Evolutionary conservation across 345 rosid genomes (phyloP), one percentile per base, ranked within the genome.

Genomic region (Gossypium herbaceum): DNA sequence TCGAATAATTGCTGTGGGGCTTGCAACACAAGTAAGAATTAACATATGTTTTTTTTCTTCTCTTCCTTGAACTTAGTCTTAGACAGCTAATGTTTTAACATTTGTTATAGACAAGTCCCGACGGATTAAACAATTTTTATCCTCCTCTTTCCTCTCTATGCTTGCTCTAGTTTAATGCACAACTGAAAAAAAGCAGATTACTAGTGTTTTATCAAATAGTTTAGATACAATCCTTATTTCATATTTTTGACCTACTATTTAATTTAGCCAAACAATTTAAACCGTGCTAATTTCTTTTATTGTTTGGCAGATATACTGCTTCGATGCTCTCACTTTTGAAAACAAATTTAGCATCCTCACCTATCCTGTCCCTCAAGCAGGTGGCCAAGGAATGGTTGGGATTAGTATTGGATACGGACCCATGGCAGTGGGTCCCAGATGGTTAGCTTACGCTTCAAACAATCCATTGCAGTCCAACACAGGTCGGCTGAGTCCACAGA

Each of bases 401-500:
- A 83, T 90, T 72, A 90, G 89, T 82, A 74, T 91, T 34, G 99
- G 99, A 50, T 92, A 91, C 76, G 99, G 99, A 74, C 98, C 99
- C 71, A 92, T 93, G 99, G 94, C 95, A 79, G 89, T 95, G 72
- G 99, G 99, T 65, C 87, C 96, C 19, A 87, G 97, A 81, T 95
- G 98, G 99, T 84, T 95, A 83, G 99, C 97, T 79, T 95, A 91
- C 89, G 94, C 98, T 79, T 88, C 99, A 63, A 88, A 86, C 77
- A 91, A 78, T 63, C 98, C 97, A 16, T 81, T 93, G 78, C 82
- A 89, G n/a, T 88, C 93, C 63, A 90, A 76, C 79, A 79, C 87
- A 59, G 98, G 97, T 73, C 94, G 98, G 73, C 79, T 95, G 74
- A 93, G 99, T 82, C 99, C 98, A 55, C 97, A 95, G 79, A 89